phyloP scores from a whole-genome alignment of 2,329 filamentous ascomycete genomes.

The Cladophialophora exuberans region DNA sequence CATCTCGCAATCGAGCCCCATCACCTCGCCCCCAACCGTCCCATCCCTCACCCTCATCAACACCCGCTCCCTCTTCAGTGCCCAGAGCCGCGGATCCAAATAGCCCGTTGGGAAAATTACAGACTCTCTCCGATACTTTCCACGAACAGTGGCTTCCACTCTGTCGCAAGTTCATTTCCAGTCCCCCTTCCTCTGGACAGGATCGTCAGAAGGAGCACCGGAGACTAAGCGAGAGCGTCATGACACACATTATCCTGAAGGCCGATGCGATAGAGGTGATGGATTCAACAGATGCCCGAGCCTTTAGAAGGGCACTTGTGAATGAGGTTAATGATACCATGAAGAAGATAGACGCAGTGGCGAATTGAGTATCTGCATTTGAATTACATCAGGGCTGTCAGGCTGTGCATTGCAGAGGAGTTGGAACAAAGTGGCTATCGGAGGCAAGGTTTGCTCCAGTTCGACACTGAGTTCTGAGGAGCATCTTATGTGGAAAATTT shows the following conservation, averaged over 20 bases:
- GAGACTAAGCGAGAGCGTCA: slow-evolving; percentile 48
- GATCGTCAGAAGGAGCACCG: slow-evolving; percentile 47
- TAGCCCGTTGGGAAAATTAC: slow-evolving; percentile 43
- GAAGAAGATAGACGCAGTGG: slow-evolving; percentile 42
- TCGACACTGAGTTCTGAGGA: too few relatives aligned
- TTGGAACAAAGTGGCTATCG: not conserved
- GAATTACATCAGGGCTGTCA: not conserved
- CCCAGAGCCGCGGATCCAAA: slow-evolving; percentile 41
- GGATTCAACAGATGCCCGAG: slow-evolving; percentile 62
- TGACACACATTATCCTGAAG: slow-evolving; percentile 51
- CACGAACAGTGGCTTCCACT: slow-evolving; percentile 43
- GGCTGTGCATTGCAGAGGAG: slow-evolving; percentile 1
- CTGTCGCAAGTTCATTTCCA: slow-evolving; percentile 42
- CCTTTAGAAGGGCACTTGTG: slow-evolving; percentile 52
- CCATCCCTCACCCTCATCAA: slow-evolving; percentile 17
- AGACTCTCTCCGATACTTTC: slow-evolving; percentile 43
- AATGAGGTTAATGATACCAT: slow-evolving; percentile 47
- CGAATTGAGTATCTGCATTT: too few relatives aligned
- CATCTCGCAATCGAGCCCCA: slow-evolving; percentile 22
- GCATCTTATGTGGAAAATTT: too few relatives aligned
- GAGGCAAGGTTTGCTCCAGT: too few relatives aligned
- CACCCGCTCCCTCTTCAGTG: slow-evolving; percentile 17
- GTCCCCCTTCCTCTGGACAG: slow-evolving; percentile 45
- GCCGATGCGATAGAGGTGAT: slow-evolving; percentile 74
- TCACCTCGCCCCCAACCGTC: slow-evolving; percentile 17